A percentile compares a stretch with the other conserved stretches of the same genome.
Conservation (phyloP, 345 rosid genomes). For the Excoecaria cochinchinensis region DNA sequence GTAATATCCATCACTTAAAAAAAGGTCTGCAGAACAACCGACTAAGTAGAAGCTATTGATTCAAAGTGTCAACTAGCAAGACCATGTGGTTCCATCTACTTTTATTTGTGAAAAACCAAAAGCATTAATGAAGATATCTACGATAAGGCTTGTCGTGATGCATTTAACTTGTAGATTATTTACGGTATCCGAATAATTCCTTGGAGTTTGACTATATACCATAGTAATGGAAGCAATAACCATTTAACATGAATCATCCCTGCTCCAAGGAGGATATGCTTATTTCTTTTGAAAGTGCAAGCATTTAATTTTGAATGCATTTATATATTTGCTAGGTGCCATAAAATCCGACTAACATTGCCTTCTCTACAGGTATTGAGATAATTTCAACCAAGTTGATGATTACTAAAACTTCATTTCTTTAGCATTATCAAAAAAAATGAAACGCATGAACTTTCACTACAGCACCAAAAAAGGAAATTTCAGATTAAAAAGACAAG, state of each 20-base stretch:
- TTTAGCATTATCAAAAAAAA: too few relatives aligned
- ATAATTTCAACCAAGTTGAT: conserved; percentile 7
- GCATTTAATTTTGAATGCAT: background rate
- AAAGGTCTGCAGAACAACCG: too few relatives aligned
- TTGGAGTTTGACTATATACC: background rate
- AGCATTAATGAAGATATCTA: background rate
- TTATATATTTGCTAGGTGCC: background rate
- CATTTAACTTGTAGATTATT: background rate
- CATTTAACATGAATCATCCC: background rate
- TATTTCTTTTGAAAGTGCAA: background rate
- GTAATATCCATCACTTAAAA: too few relatives aligned
- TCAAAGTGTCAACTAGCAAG: background rate
- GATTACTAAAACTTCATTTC: too few relatives aligned
- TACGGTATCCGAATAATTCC: background rate
- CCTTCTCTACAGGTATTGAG: background rate
- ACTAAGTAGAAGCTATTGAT: background rate
- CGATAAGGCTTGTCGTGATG: background rate
- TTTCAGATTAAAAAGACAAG: background rate
- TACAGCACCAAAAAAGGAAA: background rate
- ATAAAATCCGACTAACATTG: background rate
- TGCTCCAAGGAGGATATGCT: background rate
- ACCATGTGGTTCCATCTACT: background rate
- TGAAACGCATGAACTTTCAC: too few relatives aligned
- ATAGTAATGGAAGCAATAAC: background rate
- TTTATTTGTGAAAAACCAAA: background rate